Evolutionary conservation across 495 filamentous ascomycete genomes (phyloP).

Genomic region (Annulohypoxylon bovei): DNA sequence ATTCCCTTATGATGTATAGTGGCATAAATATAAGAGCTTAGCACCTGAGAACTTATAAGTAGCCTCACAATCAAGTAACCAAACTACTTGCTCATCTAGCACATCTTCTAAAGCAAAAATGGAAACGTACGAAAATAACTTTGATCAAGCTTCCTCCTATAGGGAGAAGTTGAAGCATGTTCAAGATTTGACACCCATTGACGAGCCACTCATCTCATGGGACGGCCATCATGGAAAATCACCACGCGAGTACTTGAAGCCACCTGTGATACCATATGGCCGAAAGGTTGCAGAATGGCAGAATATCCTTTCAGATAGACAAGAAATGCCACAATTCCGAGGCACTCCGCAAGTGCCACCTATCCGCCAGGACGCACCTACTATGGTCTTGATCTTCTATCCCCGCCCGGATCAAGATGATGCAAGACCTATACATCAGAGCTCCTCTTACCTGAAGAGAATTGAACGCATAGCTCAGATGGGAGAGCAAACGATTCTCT

Average conservation of each 20-base stretch:
- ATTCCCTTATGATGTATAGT: neutral
- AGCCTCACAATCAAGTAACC: neutral
- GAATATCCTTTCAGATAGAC: conserved; percentile 14
- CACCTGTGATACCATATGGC: conserved; percentile 20
- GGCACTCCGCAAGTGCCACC: conserved; percentile 13
- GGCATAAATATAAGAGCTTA: neutral
- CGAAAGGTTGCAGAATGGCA: conserved; percentile 29
- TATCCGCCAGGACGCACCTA: conserved; percentile 24
- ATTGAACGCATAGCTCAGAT: conserved; percentile 37
- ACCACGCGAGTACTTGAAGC: conserved; percentile 32
- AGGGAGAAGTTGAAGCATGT: conserved; percentile 19
- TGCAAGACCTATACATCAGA: conserved; percentile 30
- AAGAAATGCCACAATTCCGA: conserved; percentile 15
- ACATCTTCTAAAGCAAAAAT: conserved; percentile 1
- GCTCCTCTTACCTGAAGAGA: conserved; percentile 32
- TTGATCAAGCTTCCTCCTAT: conserved; percentile 25
- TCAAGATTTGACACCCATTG: conserved; percentile 29
- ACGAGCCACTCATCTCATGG: conserved; percentile 36
- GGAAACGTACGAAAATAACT: neutral
- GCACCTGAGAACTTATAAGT: neutral
- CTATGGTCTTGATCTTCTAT: conserved; percentile 38
- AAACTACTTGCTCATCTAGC: neutral
- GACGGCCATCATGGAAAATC: conserved; percentile 23
- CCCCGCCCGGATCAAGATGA: conserved; percentile 30
- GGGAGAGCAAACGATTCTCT: conserved; percentile 38